Base-by-base conservation (phyloP, 176 grass and related monocot species). In the Oryza rufipogon region DNA sequence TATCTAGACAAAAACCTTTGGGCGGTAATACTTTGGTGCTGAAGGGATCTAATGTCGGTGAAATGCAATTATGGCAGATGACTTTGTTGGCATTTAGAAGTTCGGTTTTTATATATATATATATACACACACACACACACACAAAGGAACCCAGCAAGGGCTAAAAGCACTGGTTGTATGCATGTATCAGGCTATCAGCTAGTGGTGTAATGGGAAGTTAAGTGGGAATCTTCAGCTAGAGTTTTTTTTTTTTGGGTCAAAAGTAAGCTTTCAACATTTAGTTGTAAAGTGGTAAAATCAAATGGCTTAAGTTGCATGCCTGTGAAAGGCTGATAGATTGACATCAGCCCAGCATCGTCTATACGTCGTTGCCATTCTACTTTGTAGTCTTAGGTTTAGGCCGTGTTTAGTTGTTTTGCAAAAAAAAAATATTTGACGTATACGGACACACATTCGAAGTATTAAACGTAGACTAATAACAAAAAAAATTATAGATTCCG, bases 31-130 rank as follows among this genome's bases (percentile, higher is more conserved):
- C 19, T 71, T 9, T 81, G 8, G 6, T 51, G 51, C 22, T 30
- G 41, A 54, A 81, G 51, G 26, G 25, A 85, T 89, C 83, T 71
- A 71, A 81, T 78, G 88, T 76, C 34, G 78, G 83, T 56, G 56
- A 77, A 77, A 67, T 82, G 32, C 83, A 82, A 78, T 81, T 47
- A 86, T 85, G 66, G 25, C 52, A 1, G 22, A 45, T 72, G 32
- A 81, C 65, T 64, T 77, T 64, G 32, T 4, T 9, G 23, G 32
- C 44, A 28, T 3, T 28, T 9, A 9, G 19, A 64, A 22, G 23
- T 32, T 20, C 4, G 71, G 28, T 41, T 60, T 56, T 13, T 77
- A 71, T 85, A 71, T 85, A 19, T 77, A 71, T 3, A 25, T 45
- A 45, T 3, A 19, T 77, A 71, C 78, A 71, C 78, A 19, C 70